These are phyloP conservation scores for Zygoascus biomembranicola DNA, from an alignment of 805 yeast genomes.

Conservation along the genomic window DNA sequence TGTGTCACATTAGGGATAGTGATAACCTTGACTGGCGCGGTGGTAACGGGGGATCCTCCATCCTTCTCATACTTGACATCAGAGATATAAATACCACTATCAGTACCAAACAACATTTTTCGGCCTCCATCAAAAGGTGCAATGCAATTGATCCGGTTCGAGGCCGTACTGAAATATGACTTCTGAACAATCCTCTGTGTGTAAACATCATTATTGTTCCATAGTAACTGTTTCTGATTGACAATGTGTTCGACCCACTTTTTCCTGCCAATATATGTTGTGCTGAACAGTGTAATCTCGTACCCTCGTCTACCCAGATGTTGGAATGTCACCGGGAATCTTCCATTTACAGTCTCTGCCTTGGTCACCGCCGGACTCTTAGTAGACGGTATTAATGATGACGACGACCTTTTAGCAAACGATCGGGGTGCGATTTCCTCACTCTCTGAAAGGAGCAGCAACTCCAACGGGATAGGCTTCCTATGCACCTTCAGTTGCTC, in stretches of 20 bases:
- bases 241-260: conserved; percentile 73
- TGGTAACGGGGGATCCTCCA: conserved; percentile 17
- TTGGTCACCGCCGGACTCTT: conserved; percentile 8
- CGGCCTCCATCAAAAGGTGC: conserved; percentile 94
- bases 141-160: conserved; percentile 78
- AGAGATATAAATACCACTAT: conserved; percentile 79
- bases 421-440: conserved; percentile 65
- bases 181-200: conserved; percentile 68
- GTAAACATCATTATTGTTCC: conserved; percentile 69
- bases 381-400: conserved; percentile 17
- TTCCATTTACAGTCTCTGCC: conserved; percentile 15
- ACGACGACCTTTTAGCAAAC: conserved; percentile 23
- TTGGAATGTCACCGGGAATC: conserved; percentile 40
- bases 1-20: conserved; percentile 74
- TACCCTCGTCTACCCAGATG: conserved; percentile 44
- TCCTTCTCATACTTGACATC: conserved; percentile 52
- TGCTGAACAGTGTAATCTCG: conserved; percentile 35
- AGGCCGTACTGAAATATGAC: conserved; percentile 56
- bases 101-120: conserved; percentile 83
- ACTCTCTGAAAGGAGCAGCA: conserved; percentile 43
- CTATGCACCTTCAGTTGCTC: conserved; percentile 89
- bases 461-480: conserved; percentile 37
- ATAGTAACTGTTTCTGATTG: conserved; percentile 66
- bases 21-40: conserved; percentile 61
- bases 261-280: conserved; percentile 51